These are phyloP conservation scores for Collybiopsis luxurians DNA, from an alignment of 768 basidiomycete genomes.

Conservation along the genomic window DNA sequence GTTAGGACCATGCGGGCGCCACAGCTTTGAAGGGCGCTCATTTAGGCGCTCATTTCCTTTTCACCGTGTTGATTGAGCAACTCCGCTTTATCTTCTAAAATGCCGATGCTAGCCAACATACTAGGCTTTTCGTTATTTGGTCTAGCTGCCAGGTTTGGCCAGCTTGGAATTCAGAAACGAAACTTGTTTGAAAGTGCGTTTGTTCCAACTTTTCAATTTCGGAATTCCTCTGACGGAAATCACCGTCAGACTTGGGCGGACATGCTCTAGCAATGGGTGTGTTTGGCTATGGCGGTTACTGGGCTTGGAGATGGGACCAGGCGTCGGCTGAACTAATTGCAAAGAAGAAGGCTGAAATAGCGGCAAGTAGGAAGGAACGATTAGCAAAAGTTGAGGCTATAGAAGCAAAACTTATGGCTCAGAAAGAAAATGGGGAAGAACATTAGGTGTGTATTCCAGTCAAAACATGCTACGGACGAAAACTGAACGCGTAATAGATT, in stretches of 20 bases:
- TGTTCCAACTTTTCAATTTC: not conserved
- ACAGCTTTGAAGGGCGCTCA: not conserved
- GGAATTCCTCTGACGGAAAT: not conserved
- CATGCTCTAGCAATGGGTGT: constrained; percentile 66
- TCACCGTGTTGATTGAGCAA: too few relatives aligned
- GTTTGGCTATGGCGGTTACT: constrained; percentile 77
- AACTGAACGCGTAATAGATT: too few relatives aligned
- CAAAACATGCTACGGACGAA: too few relatives aligned
- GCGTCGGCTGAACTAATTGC: constrained; percentile 60
- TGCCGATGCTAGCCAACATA: constrained; percentile 67
- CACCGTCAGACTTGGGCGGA: constrained; percentile 60
- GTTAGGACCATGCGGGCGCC: not conserved
- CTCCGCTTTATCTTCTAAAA: too few relatives aligned
- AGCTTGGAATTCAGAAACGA: constrained; percentile 82
- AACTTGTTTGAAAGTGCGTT: constrained; percentile 78
- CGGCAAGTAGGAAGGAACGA: constrained; percentile 43
- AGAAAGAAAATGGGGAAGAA: not conserved
- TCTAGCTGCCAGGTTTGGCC: constrained; percentile 79
- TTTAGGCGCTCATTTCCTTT: not conserved
- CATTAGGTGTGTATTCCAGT: not conserved
- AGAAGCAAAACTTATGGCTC: constrained; percentile 11
- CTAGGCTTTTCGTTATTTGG: constrained; percentile 82
- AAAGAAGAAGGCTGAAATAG: constrained; percentile 60
- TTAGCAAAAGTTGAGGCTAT: constrained; percentile 28
- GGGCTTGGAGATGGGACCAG: constrained; percentile 64